Conservation (phyloP, 2,329 filamentous ascomycete species). For the Dactylonectria estremocensis region DNA sequence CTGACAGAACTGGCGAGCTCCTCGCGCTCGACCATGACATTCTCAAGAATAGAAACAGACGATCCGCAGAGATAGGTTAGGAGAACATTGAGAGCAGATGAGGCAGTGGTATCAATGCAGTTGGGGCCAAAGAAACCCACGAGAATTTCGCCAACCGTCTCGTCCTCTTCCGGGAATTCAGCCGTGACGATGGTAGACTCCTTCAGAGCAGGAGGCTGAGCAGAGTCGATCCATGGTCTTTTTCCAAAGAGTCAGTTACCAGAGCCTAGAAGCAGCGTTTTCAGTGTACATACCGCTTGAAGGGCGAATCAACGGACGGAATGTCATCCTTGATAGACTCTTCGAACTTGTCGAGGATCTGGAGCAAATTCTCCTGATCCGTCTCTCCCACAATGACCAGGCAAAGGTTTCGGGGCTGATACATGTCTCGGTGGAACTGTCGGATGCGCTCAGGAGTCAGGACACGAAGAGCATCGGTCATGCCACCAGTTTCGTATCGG, state of each 20-base stretch:
- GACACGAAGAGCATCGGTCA: conserved; percentile 91
- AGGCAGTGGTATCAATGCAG: conserved; percentile 78
- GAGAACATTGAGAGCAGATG: conserved; percentile 83
- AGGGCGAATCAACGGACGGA: conserved; percentile 80
- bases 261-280: neutral
- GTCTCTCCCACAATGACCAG: conserved; percentile 94
- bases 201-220: conserved; percentile 79
- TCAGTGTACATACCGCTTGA: conserved; percentile 70
- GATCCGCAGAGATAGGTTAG: conserved; percentile 93
- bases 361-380: conserved; percentile 83
- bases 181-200: conserved; percentile 83
- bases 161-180: conserved; percentile 96
- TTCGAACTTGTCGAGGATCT: conserved; percentile 90
- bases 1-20: conserved; percentile 90
- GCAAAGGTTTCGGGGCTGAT: conserved; percentile 95
- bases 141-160: conserved; percentile 90
- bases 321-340: conserved; percentile 87
- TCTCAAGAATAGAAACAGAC: conserved; percentile 92
- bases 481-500: conserved; percentile 97
- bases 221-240: conserved; percentile 90
- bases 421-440: conserved; percentile 97
- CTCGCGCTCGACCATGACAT: conserved; percentile 92
- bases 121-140: conserved; percentile 90
- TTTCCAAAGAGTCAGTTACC: conserved; percentile 21
- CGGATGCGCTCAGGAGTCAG: conserved; percentile 92